phyloP scores from a whole-genome alignment of 129 eudicot species.

The Kitagawia praeruptora region DNA sequence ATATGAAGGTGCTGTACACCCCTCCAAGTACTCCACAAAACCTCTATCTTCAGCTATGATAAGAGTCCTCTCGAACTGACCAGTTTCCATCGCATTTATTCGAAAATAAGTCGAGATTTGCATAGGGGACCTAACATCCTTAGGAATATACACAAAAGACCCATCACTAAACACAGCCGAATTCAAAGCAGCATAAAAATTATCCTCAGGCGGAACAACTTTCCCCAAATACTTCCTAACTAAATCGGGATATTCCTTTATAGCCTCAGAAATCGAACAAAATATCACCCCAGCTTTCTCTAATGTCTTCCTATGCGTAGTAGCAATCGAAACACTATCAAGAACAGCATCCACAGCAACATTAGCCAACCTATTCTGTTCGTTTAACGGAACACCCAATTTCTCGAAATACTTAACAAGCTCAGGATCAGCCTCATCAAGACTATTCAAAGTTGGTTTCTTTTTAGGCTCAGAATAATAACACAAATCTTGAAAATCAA shows the following conservation, averaged over 20 bases:
- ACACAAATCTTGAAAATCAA: conserved; percentile 69
- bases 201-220: conserved; percentile 80
- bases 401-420: conserved; percentile 78
- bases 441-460: conserved; percentile 81
- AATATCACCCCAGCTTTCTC: conserved; percentile 82
- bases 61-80: conserved; percentile 89
- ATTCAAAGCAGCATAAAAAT: conserved; percentile 84
- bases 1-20: conserved; percentile 91
- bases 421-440: conserved; percentile 96
- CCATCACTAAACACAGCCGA: conserved; percentile 98
- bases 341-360: conserved; percentile 97
- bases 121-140: conserved; percentile 85
- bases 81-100: conserved; percentile 94
- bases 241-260: conserved; percentile 69
- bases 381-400: conserved; percentile 63
- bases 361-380: conserved; percentile 73
- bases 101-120: conserved; percentile 93
- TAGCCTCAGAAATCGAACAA: conserved; percentile 91
- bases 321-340: conserved; percentile 95
- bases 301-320: conserved; percentile 76
- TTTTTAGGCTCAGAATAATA: conserved; percentile 88
- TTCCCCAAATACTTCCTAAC: conserved; percentile 77
- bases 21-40: conserved; percentile 89
- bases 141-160: conserved; percentile 86
- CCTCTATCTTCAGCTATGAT: conserved; percentile 94